Base-by-base conservation (phyloP, 306 rosid species). In the Vigna hirtella region DNA sequence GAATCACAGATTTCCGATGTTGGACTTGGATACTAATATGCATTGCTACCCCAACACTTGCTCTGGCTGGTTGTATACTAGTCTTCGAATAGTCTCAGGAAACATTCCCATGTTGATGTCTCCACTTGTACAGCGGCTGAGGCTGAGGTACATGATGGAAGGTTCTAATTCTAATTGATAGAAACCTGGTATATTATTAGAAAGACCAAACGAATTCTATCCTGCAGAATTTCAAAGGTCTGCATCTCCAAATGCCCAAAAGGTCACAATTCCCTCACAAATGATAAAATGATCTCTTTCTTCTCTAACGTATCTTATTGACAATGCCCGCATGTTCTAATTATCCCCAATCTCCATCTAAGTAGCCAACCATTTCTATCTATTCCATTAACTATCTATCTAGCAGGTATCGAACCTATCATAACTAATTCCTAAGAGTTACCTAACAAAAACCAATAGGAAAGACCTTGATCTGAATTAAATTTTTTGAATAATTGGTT, bases 381-480 rank as follows among this genome's bases (percentile, higher is more conserved):
- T 61, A 28, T 61, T 61, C 13, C 36, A 62, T 24, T 30, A 30
- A 5, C 42, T 62, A 62, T 62, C 45, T 62, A 30, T 62, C 68
- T 32, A 32, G 16, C 34, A 45, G 20, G 22, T 28, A 32, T 16
- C 45, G 3, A 16, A 62, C 68, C 45, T 62, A 34, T 62, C 45
- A 62, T 32, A 30, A 34, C 22, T 16, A 62, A 32, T 14, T 34
- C 6, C 24, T 34, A 16, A 32, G 34, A 14, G 5, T 62, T 62
- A 62, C 7, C 24, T 32, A 18, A 34, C 6, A 38, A 1, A 53
- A 53, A 38, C 9, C 56, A 40, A 53, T 45, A 22, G 50, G 16
- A 14, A 16, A 52, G 56, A 9, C 32, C 57, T 30, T 49, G 57
- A 26, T 68, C 64, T 73, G 9, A 63, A 45, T 73, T 34, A 5